Percentiles rank a stretch among this genome's conserved stretches.
Conservation (phyloP, 306 rosid genomes). For the Vicia faba region DNA sequence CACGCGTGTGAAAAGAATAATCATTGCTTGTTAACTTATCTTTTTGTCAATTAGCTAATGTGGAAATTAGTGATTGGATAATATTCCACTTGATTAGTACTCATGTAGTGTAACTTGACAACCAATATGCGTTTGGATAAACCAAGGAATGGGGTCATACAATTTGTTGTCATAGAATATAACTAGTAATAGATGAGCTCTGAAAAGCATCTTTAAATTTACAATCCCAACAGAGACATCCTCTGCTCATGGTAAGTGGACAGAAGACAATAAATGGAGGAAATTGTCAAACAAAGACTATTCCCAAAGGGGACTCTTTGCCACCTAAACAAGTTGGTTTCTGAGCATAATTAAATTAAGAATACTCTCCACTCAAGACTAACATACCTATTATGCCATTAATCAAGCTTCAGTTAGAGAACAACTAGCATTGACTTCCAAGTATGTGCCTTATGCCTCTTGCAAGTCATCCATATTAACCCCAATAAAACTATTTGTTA, state of each 20-base stretch:
- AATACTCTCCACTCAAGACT: neutral
- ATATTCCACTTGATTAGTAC: neutral
- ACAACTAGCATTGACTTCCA: neutral
- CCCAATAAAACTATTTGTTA: too few relatives aligned
- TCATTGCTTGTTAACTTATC: conserved; percentile 15
- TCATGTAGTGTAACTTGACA: conserved; percentile 5
- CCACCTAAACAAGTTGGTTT: too few relatives aligned
- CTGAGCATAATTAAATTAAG: neutral
- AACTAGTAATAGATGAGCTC: too few relatives aligned
- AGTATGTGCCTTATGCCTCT: neutral
- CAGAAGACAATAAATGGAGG: neutral
- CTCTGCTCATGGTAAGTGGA: neutral
- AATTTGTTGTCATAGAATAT: neutral
- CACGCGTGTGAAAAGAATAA: conserved; percentile 17
- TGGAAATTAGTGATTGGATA: conserved; percentile 14
- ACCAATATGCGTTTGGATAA: conserved; percentile 7
- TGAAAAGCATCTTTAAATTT: neutral
- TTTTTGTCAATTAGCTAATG: conserved; percentile 6
- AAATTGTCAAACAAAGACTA: neutral
- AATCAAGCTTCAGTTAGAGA: neutral
- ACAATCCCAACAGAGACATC: neutral
- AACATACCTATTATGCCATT: neutral
- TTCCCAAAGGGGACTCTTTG: neutral
- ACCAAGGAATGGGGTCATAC: neutral
- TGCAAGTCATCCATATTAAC: too few relatives aligned